These are phyloP conservation scores for Clonostachys solani DNA, from an alignment of 2,329 filamentous ascomycete species.

Conservation along the genomic window DNA sequence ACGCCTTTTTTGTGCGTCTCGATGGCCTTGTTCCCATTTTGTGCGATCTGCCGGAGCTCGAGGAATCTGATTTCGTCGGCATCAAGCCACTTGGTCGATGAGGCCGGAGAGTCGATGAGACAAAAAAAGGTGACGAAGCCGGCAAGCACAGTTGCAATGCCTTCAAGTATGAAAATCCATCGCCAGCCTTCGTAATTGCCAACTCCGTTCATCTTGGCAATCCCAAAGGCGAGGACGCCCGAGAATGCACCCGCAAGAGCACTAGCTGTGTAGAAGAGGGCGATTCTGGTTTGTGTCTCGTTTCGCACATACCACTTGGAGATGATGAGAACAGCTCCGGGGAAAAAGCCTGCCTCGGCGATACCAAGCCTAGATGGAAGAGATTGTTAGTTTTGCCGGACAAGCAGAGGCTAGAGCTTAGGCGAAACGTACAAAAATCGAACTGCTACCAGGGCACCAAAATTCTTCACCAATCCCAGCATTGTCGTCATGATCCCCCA, in stretches of 20 bases:
- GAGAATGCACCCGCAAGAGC: constrained; percentile 14
- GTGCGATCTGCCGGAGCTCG: constrained; percentile 5
- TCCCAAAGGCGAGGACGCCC: constrained; percentile 10
- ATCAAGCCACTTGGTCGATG: neutral
- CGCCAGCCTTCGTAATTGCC: constrained; percentile 10
- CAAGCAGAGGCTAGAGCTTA: no score
- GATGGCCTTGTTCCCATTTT: no score
- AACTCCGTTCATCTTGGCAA: constrained; percentile 12
- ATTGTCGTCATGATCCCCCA: constrained; percentile 41
- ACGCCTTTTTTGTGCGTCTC: no score
- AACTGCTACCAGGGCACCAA: constrained; percentile 33
- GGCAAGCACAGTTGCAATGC: constrained; percentile 21
- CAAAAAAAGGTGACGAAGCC: constrained; percentile 40
- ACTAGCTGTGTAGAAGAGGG: constrained; percentile 17
- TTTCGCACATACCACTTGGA: constrained; percentile 21
- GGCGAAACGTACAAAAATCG: no score
- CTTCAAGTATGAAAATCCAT: constrained; percentile 16
- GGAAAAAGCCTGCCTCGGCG: constrained; percentile 18
- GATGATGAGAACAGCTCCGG: constrained; percentile 17
- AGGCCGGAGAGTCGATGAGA: constrained; percentile 24
- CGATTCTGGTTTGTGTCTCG: constrained; percentile 17
- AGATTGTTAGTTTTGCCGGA: no score
- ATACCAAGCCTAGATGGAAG: neutral
- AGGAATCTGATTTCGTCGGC: constrained; percentile 2
- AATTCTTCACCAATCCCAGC: constrained; percentile 46